A percentile compares a stretch with the other conserved stretches of the same genome.
Conservation (phyloP, 768 basidiomycete genomes). For the Phaffia australis region DNA sequence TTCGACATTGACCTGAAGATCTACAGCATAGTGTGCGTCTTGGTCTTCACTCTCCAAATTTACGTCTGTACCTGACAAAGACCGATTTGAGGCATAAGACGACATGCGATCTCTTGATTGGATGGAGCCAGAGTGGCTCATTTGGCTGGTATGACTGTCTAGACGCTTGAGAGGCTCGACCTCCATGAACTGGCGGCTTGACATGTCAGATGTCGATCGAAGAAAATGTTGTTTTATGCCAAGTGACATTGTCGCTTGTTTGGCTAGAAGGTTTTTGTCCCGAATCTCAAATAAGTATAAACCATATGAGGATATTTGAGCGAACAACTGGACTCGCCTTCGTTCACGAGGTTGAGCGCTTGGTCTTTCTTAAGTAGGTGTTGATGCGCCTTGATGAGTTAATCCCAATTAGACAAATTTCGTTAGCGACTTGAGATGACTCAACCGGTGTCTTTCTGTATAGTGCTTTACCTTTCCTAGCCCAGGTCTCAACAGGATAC, state of each 20-base stretch:
- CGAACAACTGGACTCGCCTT: conserved; percentile 26
- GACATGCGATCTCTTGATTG: background rate
- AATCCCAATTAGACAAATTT: conserved; percentile 2
- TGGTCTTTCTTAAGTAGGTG: conserved; percentile 33
- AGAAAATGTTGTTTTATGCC: background rate
- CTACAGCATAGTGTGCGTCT: background rate
- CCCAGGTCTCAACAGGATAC: conserved; percentile 2
- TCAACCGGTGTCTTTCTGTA: background rate
- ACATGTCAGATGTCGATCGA: background rate
- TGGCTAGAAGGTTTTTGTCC: background rate
- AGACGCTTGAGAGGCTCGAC: background rate
- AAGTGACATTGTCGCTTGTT: no score
- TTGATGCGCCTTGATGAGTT: conserved; percentile 27
- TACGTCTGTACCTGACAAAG: background rate
- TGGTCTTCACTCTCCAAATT: background rate
- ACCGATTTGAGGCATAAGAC: background rate
- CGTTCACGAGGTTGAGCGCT: conserved; percentile 33
- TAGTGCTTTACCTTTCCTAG: conserved; percentile 14
- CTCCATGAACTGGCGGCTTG: no score
- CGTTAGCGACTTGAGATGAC: background rate
- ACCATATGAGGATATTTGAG: background rate
- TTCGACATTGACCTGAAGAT: background rate
- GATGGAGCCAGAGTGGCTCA: background rate
- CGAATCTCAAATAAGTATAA: no score
- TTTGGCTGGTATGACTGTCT: background rate